These are phyloP conservation scores for Hypoxylon sp. DNA, from an alignment of 2,329 filamentous ascomycete species.

Conservation along the genomic window DNA sequence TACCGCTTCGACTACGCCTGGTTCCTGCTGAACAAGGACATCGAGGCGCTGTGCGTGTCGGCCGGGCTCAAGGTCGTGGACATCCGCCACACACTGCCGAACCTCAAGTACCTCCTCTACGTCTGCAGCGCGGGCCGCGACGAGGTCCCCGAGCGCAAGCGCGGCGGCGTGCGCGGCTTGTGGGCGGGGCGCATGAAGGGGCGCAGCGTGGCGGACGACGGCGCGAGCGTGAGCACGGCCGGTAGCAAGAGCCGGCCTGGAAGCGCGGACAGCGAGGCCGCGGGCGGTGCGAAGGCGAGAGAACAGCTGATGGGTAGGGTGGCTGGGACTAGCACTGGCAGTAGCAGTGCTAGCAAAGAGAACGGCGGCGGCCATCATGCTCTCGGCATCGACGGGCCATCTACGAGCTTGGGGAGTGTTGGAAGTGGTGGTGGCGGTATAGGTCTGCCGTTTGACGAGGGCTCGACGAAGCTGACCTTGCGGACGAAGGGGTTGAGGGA, in stretches of 20 bases:
- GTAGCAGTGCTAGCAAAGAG: slow-evolving; percentile 2
- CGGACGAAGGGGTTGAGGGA: slow-evolving; percentile 69
- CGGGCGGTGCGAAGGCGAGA: slow-evolving; percentile 52
- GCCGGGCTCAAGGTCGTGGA: slow-evolving; percentile 86
- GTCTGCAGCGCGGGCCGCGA: slow-evolving; percentile 84
- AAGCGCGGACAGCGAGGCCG: slow-evolving; percentile 51
- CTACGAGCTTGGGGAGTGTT: neutral
- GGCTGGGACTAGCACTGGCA: slow-evolving; percentile 28
- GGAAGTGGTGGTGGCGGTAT: slow-evolving; percentile 38
- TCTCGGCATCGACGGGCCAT: neutral
- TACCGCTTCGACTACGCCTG: slow-evolving; percentile 97
- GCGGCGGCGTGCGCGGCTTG: slow-evolving; percentile 70
- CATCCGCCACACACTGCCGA: slow-evolving; percentile 90
- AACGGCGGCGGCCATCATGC: slow-evolving; percentile 37
- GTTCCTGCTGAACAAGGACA: slow-evolving; percentile 96
- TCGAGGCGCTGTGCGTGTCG: slow-evolving; percentile 75
- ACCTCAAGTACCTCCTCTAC: slow-evolving; percentile 92
- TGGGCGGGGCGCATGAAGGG: slow-evolving; percentile 63
- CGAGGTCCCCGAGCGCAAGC: slow-evolving; percentile 71
- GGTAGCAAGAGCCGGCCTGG: slow-evolving; percentile 52
- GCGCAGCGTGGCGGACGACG: slow-evolving; percentile 52
- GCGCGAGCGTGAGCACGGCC: slow-evolving; percentile 54
- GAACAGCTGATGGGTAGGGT: slow-evolving; percentile 59
- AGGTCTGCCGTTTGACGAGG: slow-evolving; percentile 61
- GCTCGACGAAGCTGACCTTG: slow-evolving; percentile 62